These are phyloP conservation scores for Kalanchoe fedtschenkoi DNA, from an alignment of 164 flowering plant species.

Conservation along the genomic window DNA sequence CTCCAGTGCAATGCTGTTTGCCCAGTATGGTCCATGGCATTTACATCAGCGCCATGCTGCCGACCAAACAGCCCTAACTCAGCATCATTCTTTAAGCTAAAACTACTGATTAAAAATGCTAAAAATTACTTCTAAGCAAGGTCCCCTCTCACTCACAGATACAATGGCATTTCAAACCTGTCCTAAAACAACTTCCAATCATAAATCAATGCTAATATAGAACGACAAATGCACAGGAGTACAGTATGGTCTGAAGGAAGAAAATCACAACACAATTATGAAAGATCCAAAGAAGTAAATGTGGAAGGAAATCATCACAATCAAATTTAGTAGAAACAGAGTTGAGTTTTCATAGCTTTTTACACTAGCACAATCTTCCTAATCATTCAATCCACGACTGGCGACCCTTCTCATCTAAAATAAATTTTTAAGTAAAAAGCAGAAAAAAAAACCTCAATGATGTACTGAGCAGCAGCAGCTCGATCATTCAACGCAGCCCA, in stretches of 20 bases:
- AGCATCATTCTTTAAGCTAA: not conserved
- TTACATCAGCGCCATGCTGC: constrained; percentile 89
- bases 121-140: too few relatives aligned
- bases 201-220: not conserved
- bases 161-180: not conserved
- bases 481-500: constrained; percentile 97
- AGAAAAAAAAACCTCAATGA: constrained; percentile 53
- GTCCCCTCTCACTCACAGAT: too few relatives aligned
- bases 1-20: constrained; percentile 97
- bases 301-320: not conserved
- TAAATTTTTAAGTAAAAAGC: not conserved
- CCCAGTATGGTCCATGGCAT: constrained; percentile 80
- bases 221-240: too few relatives aligned
- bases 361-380: too few relatives aligned
- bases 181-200: not conserved
- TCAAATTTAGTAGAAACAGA: not conserved
- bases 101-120: too few relatives aligned
- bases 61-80: not conserved
- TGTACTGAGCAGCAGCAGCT: constrained; percentile 79
- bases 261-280: not conserved
- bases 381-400: not conserved
- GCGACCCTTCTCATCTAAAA: not conserved
- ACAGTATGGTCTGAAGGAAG: too few relatives aligned
- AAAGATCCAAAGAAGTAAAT: not conserved
- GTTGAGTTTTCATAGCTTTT: not conserved